Evolutionary conservation across 495 filamentous ascomycete species (phyloP), one percentile per base, ranked within the genome.

Genomic region (Jackrogersella multiformis): DNA sequence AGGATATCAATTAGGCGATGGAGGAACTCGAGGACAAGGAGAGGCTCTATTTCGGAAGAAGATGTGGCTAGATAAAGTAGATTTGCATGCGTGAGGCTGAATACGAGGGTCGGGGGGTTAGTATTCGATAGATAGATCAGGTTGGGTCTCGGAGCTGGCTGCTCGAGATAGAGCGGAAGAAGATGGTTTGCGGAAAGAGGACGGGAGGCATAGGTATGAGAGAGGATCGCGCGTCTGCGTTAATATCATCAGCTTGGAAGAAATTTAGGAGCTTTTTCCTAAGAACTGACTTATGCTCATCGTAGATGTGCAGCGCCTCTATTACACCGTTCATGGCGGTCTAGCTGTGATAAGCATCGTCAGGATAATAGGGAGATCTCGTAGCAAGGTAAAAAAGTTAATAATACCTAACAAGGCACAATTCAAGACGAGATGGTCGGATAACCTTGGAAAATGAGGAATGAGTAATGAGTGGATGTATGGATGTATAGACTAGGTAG

Each of bases 21-120:
- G 45, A 99, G 84, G 80, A 98, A 98, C 77, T 98, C 96, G 55
- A 97, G 86, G 20, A 90, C 89, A n/a, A 97, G 85, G n/a, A 99
- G 85, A 18, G 95, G 92, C 73, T 98, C 95, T 60, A 90, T 88
- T 61, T 97, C 94, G 44, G 87, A 82, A 24, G 93, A 93, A 24
- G 85, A 85, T 0, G 96, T 91, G 5, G 92, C 88, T 35, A 99
- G 84, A 68, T 97, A 94, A 41, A 97, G 86, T 15, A 98, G 83
- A 74, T 92, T 93, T 36, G 91, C 90, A 80, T 99, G 92, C 9
- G 83, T 79, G 42, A 96, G 87, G 61, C 90, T 95, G 82, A 95
- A 97, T 24, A 97, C 84, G 0, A 97, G 87, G 0, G 92, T 94
- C n/a, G 96, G 88, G 2, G 96, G 95, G 44, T 86, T 88, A 21